Evolutionary conservation across 352 stramenopile genomes (phyloP), one percentile per base, ranked within the genome.

Genomic region (Phytophthora aleatoria): DNA sequence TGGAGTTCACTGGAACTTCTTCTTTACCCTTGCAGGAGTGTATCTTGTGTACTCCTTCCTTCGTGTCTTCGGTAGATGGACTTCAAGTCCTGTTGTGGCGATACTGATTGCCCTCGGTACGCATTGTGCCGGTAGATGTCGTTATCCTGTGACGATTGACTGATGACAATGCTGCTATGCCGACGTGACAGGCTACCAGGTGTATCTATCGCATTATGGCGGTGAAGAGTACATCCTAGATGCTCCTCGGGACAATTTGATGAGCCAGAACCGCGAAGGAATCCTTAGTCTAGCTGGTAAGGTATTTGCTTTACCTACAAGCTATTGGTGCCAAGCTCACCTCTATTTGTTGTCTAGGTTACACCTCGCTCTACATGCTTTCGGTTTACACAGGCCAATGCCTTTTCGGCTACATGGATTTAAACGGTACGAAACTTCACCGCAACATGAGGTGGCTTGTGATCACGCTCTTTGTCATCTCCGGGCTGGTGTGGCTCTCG

Each of bases 1-100:
- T 73, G 98, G 98, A 31, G 90, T 99, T 16, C 97, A 99, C 77
- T 99, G 98, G 98, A 99, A 99, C 78, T 99, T 99, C 68, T 99
- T 99, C 80, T 98, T 99, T 59, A 99, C 97, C 3, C 85, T 99
- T 16, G 89, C 80, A 12, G 87, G 80, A 4, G 83, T 96, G 30
- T 94, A 93, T 60, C 31, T 96, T 15, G 56, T 86, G 20, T 90
- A 88, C 52, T 87, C 76, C 9, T 55, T 83, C 15, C 68, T 97
- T 15, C 70, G 76, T 39, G 42, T 73, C 35, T 69, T 90, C 45
- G 82, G 83, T 15, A 67, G 64, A 38, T 87, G 72, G 70, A 66
- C 74, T 5, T 79, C 70, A 0, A 81, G 74, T 5, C 71, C 87
- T 7, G 30, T 85, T 4, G 61, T 64, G 0, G 84, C 86, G 3